Evolutionary conservation across 129 eudicot species (phyloP).

Genomic region (Sambucus nigra): DNA sequence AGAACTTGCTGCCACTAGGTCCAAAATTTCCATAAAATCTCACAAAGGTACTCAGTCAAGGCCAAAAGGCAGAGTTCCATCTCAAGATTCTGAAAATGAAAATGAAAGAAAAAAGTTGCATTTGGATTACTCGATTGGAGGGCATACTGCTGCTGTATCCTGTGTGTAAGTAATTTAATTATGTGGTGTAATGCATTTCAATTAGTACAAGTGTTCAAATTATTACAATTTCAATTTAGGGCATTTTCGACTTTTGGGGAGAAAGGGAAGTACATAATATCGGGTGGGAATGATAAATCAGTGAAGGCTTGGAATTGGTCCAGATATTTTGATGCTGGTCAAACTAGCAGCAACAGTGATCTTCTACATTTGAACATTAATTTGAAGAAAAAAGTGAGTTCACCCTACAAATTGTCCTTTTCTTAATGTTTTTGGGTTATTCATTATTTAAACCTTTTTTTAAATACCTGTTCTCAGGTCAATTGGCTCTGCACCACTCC

Average conservation of each 20-base stretch:
- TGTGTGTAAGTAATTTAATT: constrained; percentile 62
- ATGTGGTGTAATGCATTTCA: not conserved
- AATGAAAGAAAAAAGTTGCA: constrained; percentile 44
- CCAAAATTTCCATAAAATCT: constrained; percentile 29
- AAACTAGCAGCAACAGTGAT: constrained; percentile 21
- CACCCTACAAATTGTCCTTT: not conserved
- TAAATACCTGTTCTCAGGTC: constrained; percentile 31
- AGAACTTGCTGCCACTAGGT: constrained; percentile 41
- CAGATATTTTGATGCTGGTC: constrained; percentile 27
- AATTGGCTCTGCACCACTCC: constrained; percentile 97
- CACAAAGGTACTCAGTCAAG: constrained; percentile 23
- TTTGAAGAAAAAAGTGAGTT: constrained; percentile 66
- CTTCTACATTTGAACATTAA: constrained; percentile 49
- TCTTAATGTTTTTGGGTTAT: not conserved
- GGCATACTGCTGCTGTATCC: constrained; percentile 88
- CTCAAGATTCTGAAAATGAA: constrained; percentile 28
- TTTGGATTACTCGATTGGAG: constrained; percentile 74
- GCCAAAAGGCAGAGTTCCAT: constrained; percentile 23
- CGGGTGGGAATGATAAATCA: constrained; percentile 85
- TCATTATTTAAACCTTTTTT: not conserved
- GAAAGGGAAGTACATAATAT: constrained; percentile 78
- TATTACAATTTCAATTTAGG: constrained; percentile 24
- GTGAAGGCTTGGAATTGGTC: constrained; percentile 97
- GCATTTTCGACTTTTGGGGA: constrained; percentile 86
- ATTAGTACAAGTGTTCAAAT: not conserved